These are phyloP conservation scores for Orbilia quercus DNA, from an alignment of 2,329 filamentous ascomycete species.

Conservation along the genomic window DNA sequence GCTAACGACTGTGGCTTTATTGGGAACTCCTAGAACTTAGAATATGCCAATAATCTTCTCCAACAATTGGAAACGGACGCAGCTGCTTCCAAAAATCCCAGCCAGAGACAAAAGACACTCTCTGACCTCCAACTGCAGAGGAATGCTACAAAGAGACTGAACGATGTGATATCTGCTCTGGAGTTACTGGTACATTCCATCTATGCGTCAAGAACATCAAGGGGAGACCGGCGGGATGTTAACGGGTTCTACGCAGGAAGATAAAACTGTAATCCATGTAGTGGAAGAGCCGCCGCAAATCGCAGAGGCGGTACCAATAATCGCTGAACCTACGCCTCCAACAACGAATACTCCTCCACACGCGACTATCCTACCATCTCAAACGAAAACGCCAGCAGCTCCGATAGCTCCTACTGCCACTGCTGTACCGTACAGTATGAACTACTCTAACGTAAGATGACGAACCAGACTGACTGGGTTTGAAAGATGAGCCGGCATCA, in stretches of 20 bases:
- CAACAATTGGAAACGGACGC: slow-evolving; percentile 41
- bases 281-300: slow-evolving; percentile 25
- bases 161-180: slow-evolving; percentile 31
- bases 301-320: slow-evolving; percentile 2
- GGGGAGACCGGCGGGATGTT: neutral
- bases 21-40: slow-evolving; percentile 38
- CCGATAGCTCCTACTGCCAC: slow-evolving; percentile 22
- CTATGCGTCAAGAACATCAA: neutral
- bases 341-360: slow-evolving; percentile 7
- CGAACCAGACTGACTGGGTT: slow-evolving; percentile 8
- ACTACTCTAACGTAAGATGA: neutral
- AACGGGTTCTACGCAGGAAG: slow-evolving; percentile 28
- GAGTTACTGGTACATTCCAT: slow-evolving; percentile 31
- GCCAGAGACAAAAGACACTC: slow-evolving; percentile 44
- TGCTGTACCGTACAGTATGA: slow-evolving; percentile 38
- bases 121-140: slow-evolving; percentile 44
- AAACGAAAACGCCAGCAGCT: slow-evolving; percentile 9
- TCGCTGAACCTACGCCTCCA: neutral
- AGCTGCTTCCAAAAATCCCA: slow-evolving; percentile 30
- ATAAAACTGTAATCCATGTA: slow-evolving; percentile 47
- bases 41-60: slow-evolving; percentile 47
- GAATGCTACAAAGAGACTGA: slow-evolving; percentile 29
- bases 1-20: neutral
- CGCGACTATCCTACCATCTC: slow-evolving; percentile 4
- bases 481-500: slow-evolving; percentile 36